These are phyloP conservation scores for Helminthosporium solani DNA, from an alignment of 2,329 filamentous ascomycete genomes.

Conservation along the genomic window DNA sequence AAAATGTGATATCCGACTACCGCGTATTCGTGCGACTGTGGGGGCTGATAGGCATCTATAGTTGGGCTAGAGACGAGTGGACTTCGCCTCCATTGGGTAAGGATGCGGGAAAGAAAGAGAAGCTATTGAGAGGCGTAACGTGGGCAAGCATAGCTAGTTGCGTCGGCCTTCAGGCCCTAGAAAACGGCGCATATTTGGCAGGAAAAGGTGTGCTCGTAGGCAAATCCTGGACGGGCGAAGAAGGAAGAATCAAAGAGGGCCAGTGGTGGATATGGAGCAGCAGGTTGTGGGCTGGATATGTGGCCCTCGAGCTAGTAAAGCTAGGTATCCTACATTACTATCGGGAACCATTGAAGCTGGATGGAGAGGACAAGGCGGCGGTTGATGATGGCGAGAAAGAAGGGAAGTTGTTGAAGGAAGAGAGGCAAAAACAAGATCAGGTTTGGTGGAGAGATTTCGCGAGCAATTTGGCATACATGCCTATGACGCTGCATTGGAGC, in stretches of 20 bases:
- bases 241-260: conserved; percentile 51
- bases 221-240: conserved; percentile 51
- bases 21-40: conserved; percentile 75
- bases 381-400: conserved; percentile 49
- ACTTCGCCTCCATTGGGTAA: conserved; percentile 23
- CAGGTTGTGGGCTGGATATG: conserved; percentile 77
- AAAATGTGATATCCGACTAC: conserved; percentile 67
- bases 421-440: conserved; percentile 31
- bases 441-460: conserved; percentile 67
- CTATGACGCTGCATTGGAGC: conserved; percentile 83
- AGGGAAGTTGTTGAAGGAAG: conserved; percentile 46
- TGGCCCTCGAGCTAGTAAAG: conserved; percentile 71
- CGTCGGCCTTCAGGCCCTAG: conserved; percentile 71
- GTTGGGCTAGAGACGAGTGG: conserved; percentile 57
- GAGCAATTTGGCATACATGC: conserved; percentile 74
- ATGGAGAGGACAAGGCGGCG: conserved; percentile 16
- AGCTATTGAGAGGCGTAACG: conserved; percentile 50
- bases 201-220: conserved; percentile 65
- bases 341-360: background rate
- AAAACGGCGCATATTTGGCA: conserved; percentile 79
- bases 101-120: conserved; percentile 29
- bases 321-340: conserved; percentile 50
- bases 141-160: conserved; percentile 69
- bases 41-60: conserved; percentile 72
- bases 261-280: conserved; percentile 70